Evolutionary conservation across 75 land plant genomes (phyloP).

Genomic region (Pinus tabuliformis): DNA sequence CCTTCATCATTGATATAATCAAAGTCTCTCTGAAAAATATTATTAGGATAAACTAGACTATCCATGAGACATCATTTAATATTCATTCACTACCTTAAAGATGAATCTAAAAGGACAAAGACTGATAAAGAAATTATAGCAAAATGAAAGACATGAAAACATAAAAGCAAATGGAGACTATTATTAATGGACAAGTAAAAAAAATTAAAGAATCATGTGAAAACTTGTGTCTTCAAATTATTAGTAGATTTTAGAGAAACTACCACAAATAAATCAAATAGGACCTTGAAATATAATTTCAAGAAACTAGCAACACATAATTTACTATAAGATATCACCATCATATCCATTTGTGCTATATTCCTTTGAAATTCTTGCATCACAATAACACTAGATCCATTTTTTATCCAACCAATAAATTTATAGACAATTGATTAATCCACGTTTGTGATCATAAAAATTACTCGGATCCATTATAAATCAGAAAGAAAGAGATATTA

Average conservation of each 20-base stretch:
- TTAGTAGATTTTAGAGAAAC: background rate
- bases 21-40: no score
- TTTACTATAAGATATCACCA: conserved; percentile 40
- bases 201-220: background rate
- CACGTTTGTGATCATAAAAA: background rate
- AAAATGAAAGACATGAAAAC: background rate
- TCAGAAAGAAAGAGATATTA: no score
- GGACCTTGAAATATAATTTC: background rate
- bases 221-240: background rate
- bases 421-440: background rate
- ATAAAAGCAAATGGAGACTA: background rate
- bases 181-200: background rate
- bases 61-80: background rate
- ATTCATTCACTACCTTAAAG: background rate
- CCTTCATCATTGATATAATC: no score
- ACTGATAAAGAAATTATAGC: background rate
- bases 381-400: conserved; percentile 83
- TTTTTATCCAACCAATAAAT: conserved; percentile 47
- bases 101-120: background rate
- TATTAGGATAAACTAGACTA: background rate
- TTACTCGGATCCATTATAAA: no score
- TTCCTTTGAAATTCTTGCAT: conserved; percentile 94
- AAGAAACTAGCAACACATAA: background rate
- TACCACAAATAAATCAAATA: background rate
- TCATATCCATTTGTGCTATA: conserved; percentile 96